These are phyloP conservation scores for Leucoagaricus sp. DNA, from an alignment of 1,284 basidiomycete genomes.

Conservation along the genomic window DNA sequence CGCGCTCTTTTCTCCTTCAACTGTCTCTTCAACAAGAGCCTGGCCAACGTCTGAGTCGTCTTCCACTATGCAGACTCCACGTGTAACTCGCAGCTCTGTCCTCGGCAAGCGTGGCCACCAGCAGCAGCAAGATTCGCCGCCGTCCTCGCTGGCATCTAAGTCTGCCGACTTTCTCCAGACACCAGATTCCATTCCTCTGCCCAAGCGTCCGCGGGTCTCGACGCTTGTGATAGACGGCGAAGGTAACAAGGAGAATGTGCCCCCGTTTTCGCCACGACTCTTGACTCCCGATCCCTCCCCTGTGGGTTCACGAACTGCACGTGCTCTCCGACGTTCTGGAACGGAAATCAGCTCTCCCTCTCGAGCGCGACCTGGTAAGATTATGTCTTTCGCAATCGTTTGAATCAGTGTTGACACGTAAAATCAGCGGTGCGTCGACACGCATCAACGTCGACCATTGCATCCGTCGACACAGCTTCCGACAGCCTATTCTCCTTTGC, in stretches of 20 bases:
- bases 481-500: slow-evolving; percentile 46
- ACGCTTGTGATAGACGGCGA: slow-evolving; percentile 49
- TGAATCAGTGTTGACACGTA: slow-evolving; percentile 20
- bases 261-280: slow-evolving; percentile 49
- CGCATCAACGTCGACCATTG: slow-evolving; percentile 47
- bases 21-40: not conserved
- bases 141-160: slow-evolving; percentile 28
- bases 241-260: slow-evolving; percentile 75
- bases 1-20: slow-evolving; percentile 4
- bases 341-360: slow-evolving; percentile 46
- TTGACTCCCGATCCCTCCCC: slow-evolving; percentile 37
- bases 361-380: slow-evolving; percentile 39
- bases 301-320: slow-evolving; percentile 35
- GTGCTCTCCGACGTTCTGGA: slow-evolving; percentile 48
- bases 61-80: slow-evolving; percentile 33
- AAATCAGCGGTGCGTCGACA: slow-evolving; percentile 37
- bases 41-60: slow-evolving; percentile 20
- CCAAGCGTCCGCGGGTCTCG: slow-evolving; percentile 60
- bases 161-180: slow-evolving; percentile 47
- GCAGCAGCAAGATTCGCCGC: slow-evolving; percentile 30
- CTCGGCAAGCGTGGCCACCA: slow-evolving; percentile 61
- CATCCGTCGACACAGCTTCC: slow-evolving; percentile 41
- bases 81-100: slow-evolving; percentile 47
- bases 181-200: slow-evolving; percentile 62
- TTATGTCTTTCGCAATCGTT: slow-evolving; percentile 1